Conservation (phyloP, 164 flowering plant genomes). For the Brasenia schreberi region DNA sequence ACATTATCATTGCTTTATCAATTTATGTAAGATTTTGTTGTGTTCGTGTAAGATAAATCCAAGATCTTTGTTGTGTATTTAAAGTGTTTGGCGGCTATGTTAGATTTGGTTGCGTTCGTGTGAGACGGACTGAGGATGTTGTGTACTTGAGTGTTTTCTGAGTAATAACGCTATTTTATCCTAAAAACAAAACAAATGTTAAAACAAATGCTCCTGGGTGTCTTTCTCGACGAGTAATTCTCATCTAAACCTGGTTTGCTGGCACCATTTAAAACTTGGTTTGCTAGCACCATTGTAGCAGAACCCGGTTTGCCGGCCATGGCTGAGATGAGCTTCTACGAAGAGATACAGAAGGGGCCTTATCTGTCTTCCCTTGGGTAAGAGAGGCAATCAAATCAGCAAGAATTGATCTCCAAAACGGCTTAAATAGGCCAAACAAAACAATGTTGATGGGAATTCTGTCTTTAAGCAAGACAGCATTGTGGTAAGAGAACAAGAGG, state of each 20-base stretch:
- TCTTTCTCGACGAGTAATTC: slow-evolving; percentile 24
- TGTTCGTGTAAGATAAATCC: too few species aligned
- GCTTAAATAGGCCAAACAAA: slow-evolving; percentile 19
- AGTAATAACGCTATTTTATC: too few species aligned
- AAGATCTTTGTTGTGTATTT: too few species aligned
- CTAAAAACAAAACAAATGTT: too few species aligned
- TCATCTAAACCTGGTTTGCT: slow-evolving; percentile 17
- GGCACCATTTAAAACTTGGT: slow-evolving; percentile 3
- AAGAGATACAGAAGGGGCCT: slow-evolving; percentile 35
- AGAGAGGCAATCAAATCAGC: slow-evolving; percentile 18
- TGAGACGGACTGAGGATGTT: too few species aligned
- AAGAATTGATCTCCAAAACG: slow-evolving; percentile 13
- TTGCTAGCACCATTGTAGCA: not conserved
- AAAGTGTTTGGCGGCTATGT: too few species aligned
- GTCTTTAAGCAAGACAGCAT: slow-evolving; percentile 16
- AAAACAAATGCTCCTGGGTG: too few species aligned
- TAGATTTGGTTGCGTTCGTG: too few species aligned
- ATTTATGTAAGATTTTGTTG: too few species aligned
- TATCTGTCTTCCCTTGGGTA: slow-evolving; percentile 2
- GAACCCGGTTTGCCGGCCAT: slow-evolving; percentile 9
- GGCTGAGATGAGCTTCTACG: slow-evolving; percentile 45
- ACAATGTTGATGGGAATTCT: slow-evolving; percentile 12
- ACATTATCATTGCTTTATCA: too few species aligned
- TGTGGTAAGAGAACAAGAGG: slow-evolving; percentile 10
- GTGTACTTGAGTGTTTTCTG: too few species aligned